Evolutionary conservation across 192 early-diverging fungal genomes (phyloP), one percentile per base, ranked within the genome.

Genomic region (Entrophospora sp.): DNA sequence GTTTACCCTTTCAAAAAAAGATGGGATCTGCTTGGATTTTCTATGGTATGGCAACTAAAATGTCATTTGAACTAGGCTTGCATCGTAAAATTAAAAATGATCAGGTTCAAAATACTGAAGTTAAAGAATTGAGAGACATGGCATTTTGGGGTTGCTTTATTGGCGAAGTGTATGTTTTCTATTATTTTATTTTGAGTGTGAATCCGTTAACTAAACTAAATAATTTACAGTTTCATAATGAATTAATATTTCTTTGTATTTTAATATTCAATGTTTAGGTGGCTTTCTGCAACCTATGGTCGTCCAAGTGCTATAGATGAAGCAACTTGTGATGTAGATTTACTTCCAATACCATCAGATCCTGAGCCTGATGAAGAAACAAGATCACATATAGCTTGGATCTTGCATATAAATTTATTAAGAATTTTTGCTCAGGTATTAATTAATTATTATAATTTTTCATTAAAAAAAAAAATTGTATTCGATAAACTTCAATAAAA

Each of bases 101-200:
- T 27, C 51, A 53, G n/a, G 28, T 61, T 44, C 44, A 62, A 62
- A 62, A 45, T 38, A 48, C 14, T 9, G 46, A 48, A 52, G 43
- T 64, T 25, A 64, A 64, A 4, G 63, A 64, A 52, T 36, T 64
- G 63, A 48, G 63, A 51, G 63, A 64, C 38, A 64, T 64, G 63
- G 63, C 63, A 51, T 64, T 64, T 35, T 64, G 63, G 63, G 63
- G 63, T 9, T 64, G 45, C 32, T 64, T 64, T 37, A 18, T 51
- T 48, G 28, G 46, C 2, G 63, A 64, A 52, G 38, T 48, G 63
- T 64, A n/a, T n/a, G n/a, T n/a, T n/a, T n/a, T n/a, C n/a, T n/a
- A n/a, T n/a, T n/a, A n/a, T n/a, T n/a, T n/a, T n/a, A n/a, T n/a
- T n/a, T n/a, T n/a, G n/a, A n/a, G n/a, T n/a, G n/a, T n/a, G n/a